Conservation (phyloP, 2,329 filamentous ascomycete species). For the Teratosphaeria nubilosa region DNA sequence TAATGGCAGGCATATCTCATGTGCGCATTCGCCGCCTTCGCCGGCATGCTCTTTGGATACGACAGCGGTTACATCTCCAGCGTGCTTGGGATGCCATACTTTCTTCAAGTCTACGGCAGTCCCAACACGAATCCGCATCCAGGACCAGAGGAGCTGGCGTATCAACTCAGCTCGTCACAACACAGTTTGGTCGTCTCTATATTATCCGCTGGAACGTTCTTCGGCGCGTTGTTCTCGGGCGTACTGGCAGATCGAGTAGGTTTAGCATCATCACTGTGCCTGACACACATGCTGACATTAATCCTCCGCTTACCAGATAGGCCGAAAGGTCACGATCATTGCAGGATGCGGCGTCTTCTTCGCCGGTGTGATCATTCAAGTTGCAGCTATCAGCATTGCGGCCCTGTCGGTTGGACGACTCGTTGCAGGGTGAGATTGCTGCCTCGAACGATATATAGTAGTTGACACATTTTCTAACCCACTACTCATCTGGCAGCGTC, state of each 20-base stretch:
- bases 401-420: constrained; percentile 62
- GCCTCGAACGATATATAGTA: no score
- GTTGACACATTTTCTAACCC: no score
- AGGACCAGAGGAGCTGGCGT: constrained; percentile 5
- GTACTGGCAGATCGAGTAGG: constrained; percentile 47
- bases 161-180: constrained; percentile 15
- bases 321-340: constrained; percentile 56
- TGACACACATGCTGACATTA: no score
- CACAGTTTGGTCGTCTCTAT: constrained; percentile 62
- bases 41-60: constrained; percentile 50
- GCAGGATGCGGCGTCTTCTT: constrained; percentile 51
- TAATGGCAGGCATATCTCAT: constrained; percentile 44
- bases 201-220: constrained; percentile 66
- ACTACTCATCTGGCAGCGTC: constrained; percentile 24
- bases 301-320: constrained; percentile 32
- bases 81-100: constrained; percentile 42
- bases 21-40: constrained; percentile 50
- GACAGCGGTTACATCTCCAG: constrained; percentile 48
- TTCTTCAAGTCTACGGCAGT: constrained; percentile 29
- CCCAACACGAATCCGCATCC: constrained; percentile 6
- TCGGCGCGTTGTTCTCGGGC: constrained; percentile 52
- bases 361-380: constrained; percentile 47
- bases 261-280: no score
- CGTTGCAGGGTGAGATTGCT: constrained; percentile 46
- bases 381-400: constrained; percentile 48